Evolutionary conservation across 2,329 filamentous ascomycete species (phyloP), one percentile per base, ranked within the genome.

Genomic region (Fusarium chaquense): DNA sequence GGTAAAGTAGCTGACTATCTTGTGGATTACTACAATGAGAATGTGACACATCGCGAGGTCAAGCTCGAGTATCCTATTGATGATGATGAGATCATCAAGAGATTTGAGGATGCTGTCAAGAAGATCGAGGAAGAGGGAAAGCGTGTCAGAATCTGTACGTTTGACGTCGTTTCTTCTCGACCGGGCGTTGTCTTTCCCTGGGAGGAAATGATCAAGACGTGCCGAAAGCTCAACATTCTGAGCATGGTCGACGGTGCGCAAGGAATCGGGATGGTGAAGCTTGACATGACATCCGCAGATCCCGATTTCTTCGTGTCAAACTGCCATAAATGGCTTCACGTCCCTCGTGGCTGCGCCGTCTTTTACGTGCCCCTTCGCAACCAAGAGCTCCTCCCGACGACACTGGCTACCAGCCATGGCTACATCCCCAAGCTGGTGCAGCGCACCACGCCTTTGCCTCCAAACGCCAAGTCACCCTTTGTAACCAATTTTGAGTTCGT

Each of bases 291-390:
- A 0, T 78, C 80, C 6, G 81, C 94, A 4, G 87, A 94, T 67
- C 90, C 93, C 0, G 94, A 98, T 78, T 98, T 97, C 81, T 93
- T 97, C 75, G 86, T 95, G 16, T 91, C 86, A 58, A 98, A 98
- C 78, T 93, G 90, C 73, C 93, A 97, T 82, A 97, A 97, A 83
- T 98, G 95, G 95, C 88, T 98, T 10, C 90, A 89, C 75, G 87
- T 89, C 1, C 95, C 94, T 1, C 89, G 94, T 33, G 91, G 90
- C 18, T 94, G 91, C 76, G 93, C 93, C 4, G 83, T 96, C 6
- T 87, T 98, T 69, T 91, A 97, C 79, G 92, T 96, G 2, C 92
- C 94, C 0, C 63, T 83, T 20, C 86, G 91, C 24, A 94, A 97
- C 78, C 95, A 98, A 78, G 81, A 83, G 50, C 79, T 97, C 44